Conservation (phyloP, 371 early-diverging fungal genomes). For the Apophysomyces trapeziformis region DNA sequence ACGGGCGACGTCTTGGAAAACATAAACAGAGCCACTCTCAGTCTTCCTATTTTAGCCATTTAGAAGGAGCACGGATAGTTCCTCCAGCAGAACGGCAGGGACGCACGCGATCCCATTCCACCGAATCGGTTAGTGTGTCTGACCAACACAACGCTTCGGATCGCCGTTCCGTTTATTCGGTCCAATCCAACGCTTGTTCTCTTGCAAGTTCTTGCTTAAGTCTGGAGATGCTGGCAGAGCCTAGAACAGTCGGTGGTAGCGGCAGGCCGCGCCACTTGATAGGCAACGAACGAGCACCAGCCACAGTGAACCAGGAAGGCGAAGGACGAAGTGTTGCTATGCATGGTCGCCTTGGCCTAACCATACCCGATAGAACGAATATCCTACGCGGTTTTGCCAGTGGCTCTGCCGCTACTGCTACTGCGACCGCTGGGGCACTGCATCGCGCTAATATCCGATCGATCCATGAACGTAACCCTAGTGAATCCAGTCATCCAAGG, state of each 20-base stretch:
- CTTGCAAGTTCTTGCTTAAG: constrained; percentile 38
- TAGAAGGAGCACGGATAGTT: constrained; percentile 14
- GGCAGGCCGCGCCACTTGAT: constrained; percentile 7
- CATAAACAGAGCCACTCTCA: constrained; percentile 42
- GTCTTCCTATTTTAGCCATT: constrained; percentile 28
- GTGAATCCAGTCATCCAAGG: constrained; percentile 11
- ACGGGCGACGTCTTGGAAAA: constrained; percentile 10
- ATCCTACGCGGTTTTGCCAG: constrained; percentile 1
- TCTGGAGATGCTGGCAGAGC: constrained; percentile 22
- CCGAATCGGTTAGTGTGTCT: not conserved
- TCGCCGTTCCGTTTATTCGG: constrained; percentile 27
- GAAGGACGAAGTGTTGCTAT: constrained; percentile 31
- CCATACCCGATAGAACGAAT: constrained; percentile 23
- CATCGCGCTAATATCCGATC: not conserved
- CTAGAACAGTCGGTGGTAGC: not conserved
- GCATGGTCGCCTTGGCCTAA: constrained; percentile 31
- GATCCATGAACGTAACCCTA: not conserved
- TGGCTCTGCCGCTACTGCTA: not conserved
- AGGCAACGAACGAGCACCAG: constrained; percentile 2
- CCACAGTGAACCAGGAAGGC: constrained; percentile 12
- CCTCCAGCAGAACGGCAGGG: constrained; percentile 3
- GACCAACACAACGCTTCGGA: constrained; percentile 8
- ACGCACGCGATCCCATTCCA: constrained; percentile 12
- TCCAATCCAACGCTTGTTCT: constrained; percentile 39
- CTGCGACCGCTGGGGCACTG: not conserved